Conservation (phyloP, 768 basidiomycete species). For the Podaxis sp. region DNA sequence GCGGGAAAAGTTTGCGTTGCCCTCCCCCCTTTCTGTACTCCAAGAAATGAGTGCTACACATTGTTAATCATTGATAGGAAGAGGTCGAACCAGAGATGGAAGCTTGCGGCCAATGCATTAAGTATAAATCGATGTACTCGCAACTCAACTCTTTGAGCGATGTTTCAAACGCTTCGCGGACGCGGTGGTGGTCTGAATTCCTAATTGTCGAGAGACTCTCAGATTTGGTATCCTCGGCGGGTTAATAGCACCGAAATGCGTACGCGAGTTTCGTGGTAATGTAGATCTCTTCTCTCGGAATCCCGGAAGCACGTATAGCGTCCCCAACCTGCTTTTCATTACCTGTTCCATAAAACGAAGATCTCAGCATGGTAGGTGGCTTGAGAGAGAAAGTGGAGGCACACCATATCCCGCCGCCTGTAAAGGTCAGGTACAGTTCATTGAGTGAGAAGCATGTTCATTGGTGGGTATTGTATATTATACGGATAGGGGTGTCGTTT, state of each 20-base stretch:
- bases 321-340: conserved; percentile 48
- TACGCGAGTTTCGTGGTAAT: conserved; percentile 51
- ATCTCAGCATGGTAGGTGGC: not conserved
- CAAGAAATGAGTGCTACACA: not conserved
- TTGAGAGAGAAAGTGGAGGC: not conserved
- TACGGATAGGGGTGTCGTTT: not conserved
- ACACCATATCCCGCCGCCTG: conserved; percentile 31
- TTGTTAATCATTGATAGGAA: not conserved
- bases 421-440: not conserved
- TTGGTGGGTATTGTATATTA: not conserved
- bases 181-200: conserved; percentile 29
- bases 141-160: conserved; percentile 35
- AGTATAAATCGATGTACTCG: conserved; percentile 44
- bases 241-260: conserved; percentile 2
- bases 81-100: conserved; percentile 1
- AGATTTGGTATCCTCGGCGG: not conserved
- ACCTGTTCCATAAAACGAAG: conserved; percentile 16
- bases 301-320: conserved; percentile 43
- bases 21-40: not conserved
- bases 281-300: conserved; percentile 46
- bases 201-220: not conserved
- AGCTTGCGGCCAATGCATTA: conserved; percentile 28
- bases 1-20: conserved; percentile 10
- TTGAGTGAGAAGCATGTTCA: not conserved
- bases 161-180: conserved; percentile 36